Conservation (phyloP, 2,329 filamentous ascomycete genomes). For the Thelonectria olida region DNA sequence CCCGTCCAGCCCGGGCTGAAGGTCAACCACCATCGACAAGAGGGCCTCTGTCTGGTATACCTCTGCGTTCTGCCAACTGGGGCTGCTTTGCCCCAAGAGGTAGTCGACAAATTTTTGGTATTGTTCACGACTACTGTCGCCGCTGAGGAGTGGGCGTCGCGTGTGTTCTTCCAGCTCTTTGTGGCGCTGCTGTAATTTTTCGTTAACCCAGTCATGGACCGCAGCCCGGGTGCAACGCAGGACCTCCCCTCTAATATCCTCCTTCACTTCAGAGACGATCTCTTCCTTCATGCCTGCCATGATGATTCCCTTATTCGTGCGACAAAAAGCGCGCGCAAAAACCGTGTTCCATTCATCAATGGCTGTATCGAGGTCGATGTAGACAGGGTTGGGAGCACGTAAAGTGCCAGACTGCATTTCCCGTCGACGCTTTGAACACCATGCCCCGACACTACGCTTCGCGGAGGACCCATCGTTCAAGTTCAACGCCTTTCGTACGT, state of each 20-base stretch:
- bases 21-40: constrained; percentile 23
- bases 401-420: constrained; percentile 9
- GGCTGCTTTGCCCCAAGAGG: background rate
- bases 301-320: constrained; percentile 7
- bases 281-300: background rate
- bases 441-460: background rate
- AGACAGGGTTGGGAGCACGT: background rate
- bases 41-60: constrained; percentile 24
- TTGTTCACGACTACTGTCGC: background rate
- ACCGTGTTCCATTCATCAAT: constrained; percentile 33
- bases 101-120: constrained; percentile 3
- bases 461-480: background rate
- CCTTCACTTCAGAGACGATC: background rate
- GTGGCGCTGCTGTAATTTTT: constrained; percentile 1
- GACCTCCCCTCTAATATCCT: background rate
- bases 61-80: background rate
- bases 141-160: background rate
- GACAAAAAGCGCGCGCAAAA: constrained; percentile 20
- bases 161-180: constrained; percentile 2
- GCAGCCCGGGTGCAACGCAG: background rate
- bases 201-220: constrained; percentile 1
- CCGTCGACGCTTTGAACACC: constrained; percentile 14
- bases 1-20: constrained; percentile 12
- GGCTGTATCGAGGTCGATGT: constrained; percentile 7
- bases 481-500: background rate